Conservation (phyloP, 305 asterid species). For the Fraxinus ornus region DNA sequence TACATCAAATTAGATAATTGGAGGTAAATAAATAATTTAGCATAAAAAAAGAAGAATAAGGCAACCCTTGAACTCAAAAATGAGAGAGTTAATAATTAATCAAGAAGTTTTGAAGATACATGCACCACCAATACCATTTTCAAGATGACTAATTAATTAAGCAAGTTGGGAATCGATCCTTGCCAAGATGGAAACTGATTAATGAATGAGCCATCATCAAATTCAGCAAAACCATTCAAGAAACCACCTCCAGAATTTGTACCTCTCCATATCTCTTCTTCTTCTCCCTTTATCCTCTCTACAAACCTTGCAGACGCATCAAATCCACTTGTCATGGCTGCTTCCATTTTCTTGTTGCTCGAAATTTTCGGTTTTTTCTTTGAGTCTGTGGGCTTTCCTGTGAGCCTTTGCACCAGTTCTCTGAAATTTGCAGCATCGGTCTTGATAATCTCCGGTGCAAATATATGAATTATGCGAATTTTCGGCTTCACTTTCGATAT, state of each 20-base stretch:
- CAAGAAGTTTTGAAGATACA: too few relatives aligned
- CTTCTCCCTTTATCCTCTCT: slow-evolving; percentile 54
- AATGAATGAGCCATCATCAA: slow-evolving; percentile 44
- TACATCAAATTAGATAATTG: neutral
- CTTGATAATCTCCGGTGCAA: slow-evolving; percentile 88
- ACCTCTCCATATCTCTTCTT: slow-evolving; percentile 68
- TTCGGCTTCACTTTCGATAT: slow-evolving; percentile 70
- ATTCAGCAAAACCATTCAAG: slow-evolving; percentile 58
- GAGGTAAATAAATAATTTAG: neutral
- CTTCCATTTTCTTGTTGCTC: slow-evolving; percentile 33
- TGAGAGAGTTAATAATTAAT: too few relatives aligned
- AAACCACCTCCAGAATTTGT: slow-evolving; percentile 68
- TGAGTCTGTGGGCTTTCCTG: slow-evolving; percentile 68
- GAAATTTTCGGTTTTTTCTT: slow-evolving; percentile 6
- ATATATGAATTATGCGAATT: slow-evolving; percentile 86
- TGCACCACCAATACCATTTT: too few relatives aligned
- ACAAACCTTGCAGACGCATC: slow-evolving; percentile 14
- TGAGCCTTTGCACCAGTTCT: slow-evolving; percentile 87
- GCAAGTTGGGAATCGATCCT: neutral
- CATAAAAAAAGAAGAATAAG: neutral
- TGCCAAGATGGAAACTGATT: slow-evolving; percentile 42
- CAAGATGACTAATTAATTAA: too few relatives aligned
- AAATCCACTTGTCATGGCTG: slow-evolving; percentile 28
- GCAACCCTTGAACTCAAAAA: neutral
- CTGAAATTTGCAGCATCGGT: slow-evolving; percentile 74